Evolutionary conservation across 2,329 filamentous ascomycete genomes (phyloP), one percentile per base, ranked within the genome.

Genomic region (Xylariomycetidae sp.): DNA sequence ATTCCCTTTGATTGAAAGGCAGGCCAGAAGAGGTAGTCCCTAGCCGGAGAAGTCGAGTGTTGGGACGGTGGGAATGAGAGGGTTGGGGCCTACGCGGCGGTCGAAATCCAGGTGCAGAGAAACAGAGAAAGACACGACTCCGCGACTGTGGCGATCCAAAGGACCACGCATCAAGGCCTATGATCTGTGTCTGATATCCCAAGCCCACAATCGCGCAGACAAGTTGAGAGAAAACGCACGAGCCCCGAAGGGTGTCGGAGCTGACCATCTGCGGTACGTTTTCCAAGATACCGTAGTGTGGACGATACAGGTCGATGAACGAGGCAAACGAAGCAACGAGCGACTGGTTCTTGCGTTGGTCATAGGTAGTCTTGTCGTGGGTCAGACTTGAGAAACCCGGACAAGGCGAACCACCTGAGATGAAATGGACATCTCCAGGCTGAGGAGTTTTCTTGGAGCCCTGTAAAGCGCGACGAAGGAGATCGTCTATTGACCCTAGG

Each of bases 261-360:
- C 62, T 69, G 0, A 83, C 71, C 61, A 90, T 86, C 0, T 63
- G 67, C 0, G 74, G 59, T 0, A 94, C 87, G 44, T 94, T 94
- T 54, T 94, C 87, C 0, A 94, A 67, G 0, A 90, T 45, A 0
- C 80, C 83, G 50, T 85, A 90, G n/a, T 74, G 68, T 0, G 87
- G 86, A 0, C 81, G 72, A 44, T 86, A 88, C 0, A 87, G 61
- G 42, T 94, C 86, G 2, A 90, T 66, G 38, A 74, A 86, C 0
- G 85, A 78, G 0, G 80, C 80, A 23, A 90, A 86, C 0, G 84
- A 84, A 0, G 84, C 85, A 0, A 92, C 74, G 18, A 92, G 73
- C 0, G 85, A 89, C 20, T 83, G 82, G 50, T 92, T 88, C 38
- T 77, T 76, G 5, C 78, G 58, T 7, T 84, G 81, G 4, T 62